phyloP scores from a whole-genome alignment of 495 filamentous ascomycete genomes.

The Sphaerosporella brunnea region DNA sequence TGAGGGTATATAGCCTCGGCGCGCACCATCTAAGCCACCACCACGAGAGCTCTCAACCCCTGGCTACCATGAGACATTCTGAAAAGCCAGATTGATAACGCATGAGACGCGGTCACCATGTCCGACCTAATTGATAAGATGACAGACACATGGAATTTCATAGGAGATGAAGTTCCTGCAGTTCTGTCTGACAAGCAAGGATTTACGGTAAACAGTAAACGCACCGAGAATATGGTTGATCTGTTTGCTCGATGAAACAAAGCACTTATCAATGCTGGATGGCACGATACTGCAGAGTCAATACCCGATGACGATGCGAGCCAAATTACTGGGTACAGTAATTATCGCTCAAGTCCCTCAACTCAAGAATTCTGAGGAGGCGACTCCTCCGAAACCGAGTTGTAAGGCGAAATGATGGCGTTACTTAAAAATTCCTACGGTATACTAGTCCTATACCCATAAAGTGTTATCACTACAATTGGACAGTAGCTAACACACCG shows the following conservation, averaged over 20 bases:
- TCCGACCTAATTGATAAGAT: neutral
- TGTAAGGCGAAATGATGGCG: no score
- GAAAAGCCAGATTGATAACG: neutral
- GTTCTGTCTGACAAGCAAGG: neutral
- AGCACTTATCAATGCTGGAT: neutral
- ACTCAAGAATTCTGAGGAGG: no score
- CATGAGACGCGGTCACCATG: neutral
- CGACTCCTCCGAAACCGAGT: no score
- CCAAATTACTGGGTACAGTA: neutral
- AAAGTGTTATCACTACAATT: neutral
- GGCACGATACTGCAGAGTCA: neutral
- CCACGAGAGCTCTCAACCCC: no score
- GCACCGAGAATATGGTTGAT: neutral
- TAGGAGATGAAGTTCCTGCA: neutral
- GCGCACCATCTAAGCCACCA: no score
- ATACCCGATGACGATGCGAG: neutral
- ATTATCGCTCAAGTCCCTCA: neutral
- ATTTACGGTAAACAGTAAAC: neutral
- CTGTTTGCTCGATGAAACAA: neutral
- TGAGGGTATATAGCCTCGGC: no score
- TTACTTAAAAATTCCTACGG: neutral
- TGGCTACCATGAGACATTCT: no score
- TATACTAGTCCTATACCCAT: neutral
- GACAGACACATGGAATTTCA: neutral
- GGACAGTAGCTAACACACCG: neutral